A percentile compares a stretch with the other conserved stretches of the same genome.
Evolutionary conservation across 768 basidiomycete species (phyloP).

Genomic region (Naganishia antarctica): DNA sequence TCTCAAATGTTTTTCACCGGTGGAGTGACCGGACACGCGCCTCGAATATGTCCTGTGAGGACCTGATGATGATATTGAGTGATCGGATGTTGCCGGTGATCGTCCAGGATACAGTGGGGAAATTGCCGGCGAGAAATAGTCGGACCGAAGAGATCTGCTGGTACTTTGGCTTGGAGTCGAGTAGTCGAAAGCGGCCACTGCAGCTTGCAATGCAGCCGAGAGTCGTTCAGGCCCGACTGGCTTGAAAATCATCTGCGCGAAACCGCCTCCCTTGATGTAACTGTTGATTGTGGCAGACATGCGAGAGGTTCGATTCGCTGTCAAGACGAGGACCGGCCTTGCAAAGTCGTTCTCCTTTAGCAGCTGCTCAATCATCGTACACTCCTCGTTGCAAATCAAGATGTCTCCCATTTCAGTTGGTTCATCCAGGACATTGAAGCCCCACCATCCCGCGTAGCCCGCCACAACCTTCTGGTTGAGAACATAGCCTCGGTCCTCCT

Average conservation of each 20-base stretch:
- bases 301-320: constrained; percentile 57
- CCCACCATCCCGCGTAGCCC: constrained; percentile 73
- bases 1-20: neutral
- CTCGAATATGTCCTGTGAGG: constrained; percentile 8
- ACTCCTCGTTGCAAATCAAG: constrained; percentile 74
- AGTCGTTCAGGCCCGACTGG: constrained; percentile 78
- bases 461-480: constrained; percentile 62
- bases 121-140: constrained; percentile 28
- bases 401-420: constrained; percentile 61
- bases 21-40: constrained; percentile 1
- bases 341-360: constrained; percentile 58
- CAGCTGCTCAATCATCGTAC: constrained; percentile 57
- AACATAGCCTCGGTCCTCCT: constrained; percentile 61
- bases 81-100: constrained; percentile 11
- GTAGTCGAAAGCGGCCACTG: constrained; percentile 54
- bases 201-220: constrained; percentile 61
- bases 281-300: constrained; percentile 61
- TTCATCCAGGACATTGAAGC: constrained; percentile 55
- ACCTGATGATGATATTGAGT: constrained; percentile 4
- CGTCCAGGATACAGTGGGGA: constrained; percentile 19
- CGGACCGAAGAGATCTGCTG: constrained; percentile 8
- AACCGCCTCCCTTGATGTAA: constrained; percentile 75
- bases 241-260: constrained; percentile 83
- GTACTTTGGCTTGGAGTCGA: constrained; percentile 25
- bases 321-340: constrained; percentile 70